Percentiles rank a stretch among this genome's conserved stretches.
Conservation (phyloP, 805 yeast genomes). For the Spencermartinsiella europaea region DNA sequence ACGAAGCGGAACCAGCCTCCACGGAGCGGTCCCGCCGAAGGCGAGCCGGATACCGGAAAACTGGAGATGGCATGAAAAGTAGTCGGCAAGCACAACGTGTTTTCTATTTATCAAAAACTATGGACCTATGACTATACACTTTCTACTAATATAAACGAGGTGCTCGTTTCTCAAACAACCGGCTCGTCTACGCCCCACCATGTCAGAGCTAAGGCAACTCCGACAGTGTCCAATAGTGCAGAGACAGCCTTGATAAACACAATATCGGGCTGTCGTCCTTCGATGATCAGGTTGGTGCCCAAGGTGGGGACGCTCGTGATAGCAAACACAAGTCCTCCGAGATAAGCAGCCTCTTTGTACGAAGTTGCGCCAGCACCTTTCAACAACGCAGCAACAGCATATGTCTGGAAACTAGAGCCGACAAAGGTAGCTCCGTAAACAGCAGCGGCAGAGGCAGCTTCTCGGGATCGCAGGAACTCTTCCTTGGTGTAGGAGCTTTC, state of each 20-base stretch:
- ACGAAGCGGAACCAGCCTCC: no score
- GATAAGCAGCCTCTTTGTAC: conserved; percentile 36
- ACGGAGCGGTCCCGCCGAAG: no score
- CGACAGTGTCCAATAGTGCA: conserved; percentile 38
- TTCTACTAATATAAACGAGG: no score
- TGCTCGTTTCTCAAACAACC: no score
- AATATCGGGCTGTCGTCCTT: conserved; percentile 33
- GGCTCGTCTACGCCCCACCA: conserved; percentile 32
- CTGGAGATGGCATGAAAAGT: no score
- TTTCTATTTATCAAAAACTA: no score
- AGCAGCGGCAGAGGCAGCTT: conserved; percentile 35
- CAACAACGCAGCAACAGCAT: conserved; percentile 37
- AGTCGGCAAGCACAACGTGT: no score
- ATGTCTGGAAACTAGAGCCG: conserved; percentile 36
- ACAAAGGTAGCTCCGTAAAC: conserved; percentile 32
- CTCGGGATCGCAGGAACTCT: conserved; percentile 33
- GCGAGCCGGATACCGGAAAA: no score
- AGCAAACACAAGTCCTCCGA: conserved; percentile 36
- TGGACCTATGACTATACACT: no score
- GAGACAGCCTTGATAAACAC: conserved; percentile 30
- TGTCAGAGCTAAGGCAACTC: conserved; percentile 35
- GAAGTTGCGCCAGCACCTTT: conserved; percentile 35
- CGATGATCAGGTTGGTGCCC: conserved; percentile 30
- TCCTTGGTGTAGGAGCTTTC: conserved; percentile 30
- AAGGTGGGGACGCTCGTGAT: conserved; percentile 33